phyloP scores from a whole-genome alignment of 257 asterid species.

The Nicotiana noctiflora region DNA sequence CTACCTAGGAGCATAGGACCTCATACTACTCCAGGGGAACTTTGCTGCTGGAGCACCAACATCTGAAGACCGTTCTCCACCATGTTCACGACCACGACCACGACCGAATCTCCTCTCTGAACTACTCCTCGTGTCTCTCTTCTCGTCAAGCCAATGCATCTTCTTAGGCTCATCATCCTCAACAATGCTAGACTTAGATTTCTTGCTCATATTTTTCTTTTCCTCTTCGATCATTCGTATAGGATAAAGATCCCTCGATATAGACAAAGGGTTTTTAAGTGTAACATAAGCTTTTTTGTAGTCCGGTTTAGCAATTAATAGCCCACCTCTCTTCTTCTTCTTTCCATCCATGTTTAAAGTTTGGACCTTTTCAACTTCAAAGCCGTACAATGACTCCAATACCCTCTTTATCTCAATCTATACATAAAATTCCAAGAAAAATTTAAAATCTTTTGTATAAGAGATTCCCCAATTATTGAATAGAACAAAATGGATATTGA shows the following conservation, averaged over 20 bases:
- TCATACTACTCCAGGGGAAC: conserved; percentile 94
- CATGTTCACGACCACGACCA: conserved; percentile 6
- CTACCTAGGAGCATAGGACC: conserved; percentile 37
- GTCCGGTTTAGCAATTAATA: conserved; percentile 62
- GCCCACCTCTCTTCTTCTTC: conserved; percentile 84
- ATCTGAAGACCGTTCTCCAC: conserved; percentile 2
- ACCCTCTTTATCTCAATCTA: conserved; percentile 95
- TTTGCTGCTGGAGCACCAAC: conserved; percentile 26
- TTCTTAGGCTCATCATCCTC: conserved; percentile 71
- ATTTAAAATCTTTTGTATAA: background rate
- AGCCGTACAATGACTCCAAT: conserved; percentile 83
- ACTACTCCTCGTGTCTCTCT: conserved; percentile 30
- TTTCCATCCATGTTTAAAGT: conserved; percentile 95
- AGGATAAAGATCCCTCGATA: conserved; percentile 68
- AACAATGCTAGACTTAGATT: conserved; percentile 62
- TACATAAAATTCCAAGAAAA: conserved; percentile 11
- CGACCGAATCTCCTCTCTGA: conserved; percentile 25
- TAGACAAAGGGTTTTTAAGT: conserved; percentile 55
- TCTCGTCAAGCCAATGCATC: conserved; percentile 86
- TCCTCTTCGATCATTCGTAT: conserved; percentile 63
- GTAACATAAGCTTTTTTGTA: conserved; percentile 93
- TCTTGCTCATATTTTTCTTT: conserved; percentile 37
- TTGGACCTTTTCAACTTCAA: conserved; percentile 80
- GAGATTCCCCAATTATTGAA: background rate
- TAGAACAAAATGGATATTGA: background rate